phyloP scores from a whole-genome alignment of 352 stramenopile genomes.

The Pythium angustatum region DNA sequence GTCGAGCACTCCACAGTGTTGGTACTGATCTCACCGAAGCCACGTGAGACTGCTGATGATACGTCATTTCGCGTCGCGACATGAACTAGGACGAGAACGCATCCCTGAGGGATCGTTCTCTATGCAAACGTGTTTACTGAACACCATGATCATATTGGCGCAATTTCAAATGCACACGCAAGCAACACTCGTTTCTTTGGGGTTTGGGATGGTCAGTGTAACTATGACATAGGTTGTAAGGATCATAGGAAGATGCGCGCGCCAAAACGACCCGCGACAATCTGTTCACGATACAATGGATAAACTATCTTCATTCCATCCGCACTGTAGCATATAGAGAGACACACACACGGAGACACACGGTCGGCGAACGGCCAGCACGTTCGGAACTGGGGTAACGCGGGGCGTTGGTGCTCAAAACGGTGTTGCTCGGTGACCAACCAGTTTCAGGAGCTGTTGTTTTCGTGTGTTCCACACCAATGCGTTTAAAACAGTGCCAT shows the following conservation, averaged over 20 bases:
- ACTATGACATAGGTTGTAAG: constrained; percentile 52
- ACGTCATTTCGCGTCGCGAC: constrained; percentile 1
- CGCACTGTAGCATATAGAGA: not conserved
- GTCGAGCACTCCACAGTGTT: not conserved
- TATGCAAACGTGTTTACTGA: not conserved
- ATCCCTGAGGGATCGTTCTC: not conserved
- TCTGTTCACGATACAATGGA: constrained; percentile 35
- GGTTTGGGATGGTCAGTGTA: constrained; percentile 51
- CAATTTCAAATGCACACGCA: not conserved
- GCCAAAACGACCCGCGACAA: constrained; percentile 32
- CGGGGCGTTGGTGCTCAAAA: not conserved
- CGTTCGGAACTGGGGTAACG: not conserved
- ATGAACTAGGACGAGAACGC: not conserved
- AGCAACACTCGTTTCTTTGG: not conserved
- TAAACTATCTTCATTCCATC: constrained; percentile 38
- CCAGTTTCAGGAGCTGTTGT: not conserved
- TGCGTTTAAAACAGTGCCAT: constrained; percentile 15
- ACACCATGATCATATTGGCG: not conserved
- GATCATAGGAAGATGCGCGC: constrained; percentile 37
- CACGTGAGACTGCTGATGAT: constrained; percentile 1
- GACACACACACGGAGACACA: not conserved
- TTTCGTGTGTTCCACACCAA: constrained; percentile 8
- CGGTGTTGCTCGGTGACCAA: not conserved
- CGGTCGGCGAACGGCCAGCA: not conserved
- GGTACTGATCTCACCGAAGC: constrained; percentile 20